These are phyloP conservation scores for Cetraspora pellucida DNA, from an alignment of 192 early-diverging fungal genomes.

Conservation along the genomic window DNA sequence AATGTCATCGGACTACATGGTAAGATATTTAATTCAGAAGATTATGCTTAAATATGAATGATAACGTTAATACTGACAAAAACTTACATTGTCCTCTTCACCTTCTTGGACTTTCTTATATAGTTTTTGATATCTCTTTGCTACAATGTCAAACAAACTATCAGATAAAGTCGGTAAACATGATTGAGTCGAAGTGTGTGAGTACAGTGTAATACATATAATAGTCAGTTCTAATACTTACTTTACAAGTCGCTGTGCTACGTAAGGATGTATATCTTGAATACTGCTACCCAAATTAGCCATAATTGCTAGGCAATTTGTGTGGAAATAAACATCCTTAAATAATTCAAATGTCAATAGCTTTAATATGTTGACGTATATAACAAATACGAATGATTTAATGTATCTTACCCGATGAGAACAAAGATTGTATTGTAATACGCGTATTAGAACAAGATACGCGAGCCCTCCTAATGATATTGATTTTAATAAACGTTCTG, in stretches of 20 bases:
- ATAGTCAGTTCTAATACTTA: constrained; percentile 30
- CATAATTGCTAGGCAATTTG: constrained; percentile 63
- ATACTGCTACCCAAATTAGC: constrained; percentile 65
- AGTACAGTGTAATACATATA: background rate
- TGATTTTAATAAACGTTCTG: constrained; percentile 65
- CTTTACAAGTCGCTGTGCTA: constrained; percentile 71
- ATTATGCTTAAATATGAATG: background rate
- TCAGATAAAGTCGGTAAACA: background rate
- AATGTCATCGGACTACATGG: constrained; percentile 45
- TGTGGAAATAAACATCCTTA: constrained; percentile 73
- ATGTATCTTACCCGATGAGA: constrained; percentile 58
- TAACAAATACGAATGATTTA: background rate
- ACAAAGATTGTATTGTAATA: constrained; percentile 68
- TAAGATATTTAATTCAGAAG: background rate
- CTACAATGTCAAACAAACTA: constrained; percentile 69
- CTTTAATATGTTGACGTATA: background rate
- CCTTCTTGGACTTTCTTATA: constrained; percentile 38
- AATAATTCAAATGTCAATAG: background rate
- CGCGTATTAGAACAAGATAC: constrained; percentile 65
- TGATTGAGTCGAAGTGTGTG: background rate
- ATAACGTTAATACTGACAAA: background rate
- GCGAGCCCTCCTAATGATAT: constrained; percentile 70
- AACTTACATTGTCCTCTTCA: constrained; percentile 45
- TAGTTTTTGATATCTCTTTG: constrained; percentile 67
- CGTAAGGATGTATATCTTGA: constrained; percentile 64